Evolutionary conservation across 164 flowering plant genomes (phyloP), one percentile per base, ranked within the genome.

Genomic region (Aristolochia fimbriata): DNA sequence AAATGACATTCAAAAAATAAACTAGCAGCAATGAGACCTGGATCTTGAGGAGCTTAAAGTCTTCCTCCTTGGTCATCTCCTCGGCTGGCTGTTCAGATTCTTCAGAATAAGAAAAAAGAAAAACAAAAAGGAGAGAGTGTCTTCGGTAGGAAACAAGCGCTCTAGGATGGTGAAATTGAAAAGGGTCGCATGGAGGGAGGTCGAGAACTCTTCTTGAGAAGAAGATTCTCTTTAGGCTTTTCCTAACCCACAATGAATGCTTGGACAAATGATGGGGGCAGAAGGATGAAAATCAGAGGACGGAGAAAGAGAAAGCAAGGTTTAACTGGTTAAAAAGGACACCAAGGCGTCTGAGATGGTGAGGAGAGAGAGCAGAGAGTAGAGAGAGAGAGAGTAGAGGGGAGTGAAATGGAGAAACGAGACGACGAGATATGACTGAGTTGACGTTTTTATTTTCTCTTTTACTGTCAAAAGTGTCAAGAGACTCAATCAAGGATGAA

Each of bases 21-120:
- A 49, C 55, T 68, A 57, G 60, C 51, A 62, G 56, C 47, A 71
- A 62, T 68, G 46, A 72, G 48, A 83, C 93, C 87, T 82, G 93
- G 70, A 83, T 84, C 82, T 83, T 83, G 76, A 86, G 88, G 47
- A 83, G 83, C 83, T 83, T 85, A 73, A 81, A 83, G 83, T 80
- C 88, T 68, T 82, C 86, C 64, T 78, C 84, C 78, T 84, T 86
- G 74, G 81, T 72, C 89, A 84, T 84, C 62, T 77, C 78, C 79
- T 63, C 71, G 14, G 51, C 53, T 67, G 8, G 43, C 43, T 37
- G 43, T 7, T 3, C 43, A 37, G 43, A 37, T 0, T 51, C 58
- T 2, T 2, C 30, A 27, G 5, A 27, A 27, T 2, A 27, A 27
- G 14, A 66, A 20, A 33, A 56, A 51, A 65, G 50, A 17, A 59